Evolutionary conservation across 2,329 filamentous ascomycete species (phyloP), one percentile per base, ranked within the genome.

Genomic region (Aspergillus uvarum): DNA sequence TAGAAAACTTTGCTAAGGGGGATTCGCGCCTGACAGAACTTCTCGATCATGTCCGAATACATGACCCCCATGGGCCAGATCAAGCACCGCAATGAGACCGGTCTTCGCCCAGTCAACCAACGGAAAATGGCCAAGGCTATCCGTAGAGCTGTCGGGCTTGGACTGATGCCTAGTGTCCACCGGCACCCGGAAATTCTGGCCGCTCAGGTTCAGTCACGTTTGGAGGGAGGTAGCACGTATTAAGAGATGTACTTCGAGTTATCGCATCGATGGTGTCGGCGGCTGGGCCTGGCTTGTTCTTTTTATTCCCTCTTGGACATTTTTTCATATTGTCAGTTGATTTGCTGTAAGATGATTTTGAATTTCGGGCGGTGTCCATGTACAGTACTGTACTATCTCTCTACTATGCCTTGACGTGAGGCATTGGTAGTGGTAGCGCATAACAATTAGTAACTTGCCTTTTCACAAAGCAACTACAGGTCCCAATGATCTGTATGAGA

Each of bases 41-140:
- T 96, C 75, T 87, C 90, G 42, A 86, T 99, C 62, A 89, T 98
- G 77, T 90, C 90, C 32, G 92, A 97, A 75, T 97, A 90, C 75
- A 89, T 95, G 71, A 92, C 90, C 0, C 79, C 88, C 11, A 90
- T 91, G 79, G 95, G 94, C 54, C 87, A 92, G 61, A 97, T 99
- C 75, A 90, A 87, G 78, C 87, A 89, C 74, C 82, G 85, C n/a
- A 83, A 76, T 5, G 81, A 88, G 24, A 98, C 93, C 0, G 92
- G 91, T 14, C 81, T 99, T 62, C 85, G 91, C 59, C 90, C 90
- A 2, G 89, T 91, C 66, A 98, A 98, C 81, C 95, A 99, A 81
- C 85, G 95, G 67, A 92, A 89, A 79, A 87, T 99, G 73, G 90
- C 94, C 63, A 97, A 96, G 82, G 94, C 96, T 56, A 90, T 99